These are phyloP conservation scores for Thecaphora thlaspeos DNA, from an alignment of 1,284 basidiomycete genomes.

Conservation along the genomic window DNA sequence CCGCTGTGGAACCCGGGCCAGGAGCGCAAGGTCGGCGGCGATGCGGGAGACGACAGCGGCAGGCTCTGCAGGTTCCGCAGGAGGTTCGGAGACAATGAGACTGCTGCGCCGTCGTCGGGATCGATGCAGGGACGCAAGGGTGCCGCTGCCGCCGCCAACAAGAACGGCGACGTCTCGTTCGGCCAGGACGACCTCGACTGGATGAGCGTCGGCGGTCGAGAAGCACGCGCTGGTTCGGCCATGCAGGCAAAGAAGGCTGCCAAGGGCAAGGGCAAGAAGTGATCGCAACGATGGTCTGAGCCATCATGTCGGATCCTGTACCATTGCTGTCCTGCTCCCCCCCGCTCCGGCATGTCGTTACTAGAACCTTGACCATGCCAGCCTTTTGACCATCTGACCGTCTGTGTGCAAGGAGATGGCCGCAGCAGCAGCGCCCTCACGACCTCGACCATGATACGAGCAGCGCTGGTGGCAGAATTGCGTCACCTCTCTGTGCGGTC, in stretches of 20 bases:
- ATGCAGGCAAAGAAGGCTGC: constrained; percentile 39
- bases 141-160: constrained; percentile 1
- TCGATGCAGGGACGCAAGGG: constrained; percentile 6
- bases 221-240: constrained; percentile 46
- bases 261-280: constrained; percentile 53
- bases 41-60: constrained; percentile 51
- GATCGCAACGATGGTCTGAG: too few relatives aligned
- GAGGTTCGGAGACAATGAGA: constrained; percentile 43
- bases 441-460: too few relatives aligned
- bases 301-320: too few relatives aligned
- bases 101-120: constrained; percentile 7
- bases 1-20: constrained; percentile 54
- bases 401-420: too few relatives aligned
- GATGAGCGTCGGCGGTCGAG: constrained; percentile 56
- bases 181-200: constrained; percentile 53
- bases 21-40: constrained; percentile 38
- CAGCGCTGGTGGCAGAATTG: too few relatives aligned
- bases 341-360: too few relatives aligned
- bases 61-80: constrained; percentile 53
- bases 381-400: too few relatives aligned
- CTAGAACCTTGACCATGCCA: too few relatives aligned
- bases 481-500: too few relatives aligned
- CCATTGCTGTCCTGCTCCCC: too few relatives aligned
- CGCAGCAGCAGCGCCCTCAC: too few relatives aligned
- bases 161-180: constrained; percentile 32